Evolutionary conservation across 495 filamentous ascomycete species (phyloP).

Genomic region (Aspergillus heteromorphus): DNA sequence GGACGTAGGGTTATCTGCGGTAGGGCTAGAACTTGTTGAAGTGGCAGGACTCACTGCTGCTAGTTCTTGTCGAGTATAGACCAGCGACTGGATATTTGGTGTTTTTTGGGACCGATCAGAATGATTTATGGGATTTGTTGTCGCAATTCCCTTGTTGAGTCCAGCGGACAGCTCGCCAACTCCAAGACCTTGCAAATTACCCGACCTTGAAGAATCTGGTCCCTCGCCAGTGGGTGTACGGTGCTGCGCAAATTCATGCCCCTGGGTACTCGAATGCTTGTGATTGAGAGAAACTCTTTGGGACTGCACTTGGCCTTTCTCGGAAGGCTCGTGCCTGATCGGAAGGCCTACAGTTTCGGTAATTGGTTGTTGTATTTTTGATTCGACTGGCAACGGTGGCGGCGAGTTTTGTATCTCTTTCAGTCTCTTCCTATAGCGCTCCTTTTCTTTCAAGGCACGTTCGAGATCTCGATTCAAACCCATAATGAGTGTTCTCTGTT

Average conservation of each 20-base stretch:
- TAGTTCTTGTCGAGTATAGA: conserved; percentile 14
- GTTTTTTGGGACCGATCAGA: conserved; percentile 4
- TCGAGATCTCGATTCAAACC: conserved; percentile 95
- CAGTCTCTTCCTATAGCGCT: conserved; percentile 83
- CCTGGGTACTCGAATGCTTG: background rate
- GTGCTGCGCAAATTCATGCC: background rate
- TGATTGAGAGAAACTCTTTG: background rate
- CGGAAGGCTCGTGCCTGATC: background rate
- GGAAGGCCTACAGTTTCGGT: background rate
- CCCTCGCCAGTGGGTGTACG: background rate
- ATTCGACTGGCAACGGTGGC: conserved; percentile 44
- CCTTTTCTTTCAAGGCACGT: conserved; percentile 87
- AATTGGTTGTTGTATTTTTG: conserved; percentile 1
- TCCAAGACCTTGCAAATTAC: background rate
- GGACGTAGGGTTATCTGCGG: conserved; percentile 12
- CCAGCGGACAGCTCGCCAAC: background rate
- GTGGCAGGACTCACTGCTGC: conserved; percentile 15
- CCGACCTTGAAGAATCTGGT: background rate
- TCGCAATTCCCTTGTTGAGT: background rate
- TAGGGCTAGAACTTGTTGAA: conserved; percentile 13
- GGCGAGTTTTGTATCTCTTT: conserved; percentile 62
- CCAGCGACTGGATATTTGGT: conserved; percentile 7
- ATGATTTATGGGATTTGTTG: background rate
- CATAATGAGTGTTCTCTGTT: conserved; percentile 88
- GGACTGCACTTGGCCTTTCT: background rate